Base-by-base conservation (phyloP, 1,284 basidiomycete species). In the Puccinia coronata region DNA sequence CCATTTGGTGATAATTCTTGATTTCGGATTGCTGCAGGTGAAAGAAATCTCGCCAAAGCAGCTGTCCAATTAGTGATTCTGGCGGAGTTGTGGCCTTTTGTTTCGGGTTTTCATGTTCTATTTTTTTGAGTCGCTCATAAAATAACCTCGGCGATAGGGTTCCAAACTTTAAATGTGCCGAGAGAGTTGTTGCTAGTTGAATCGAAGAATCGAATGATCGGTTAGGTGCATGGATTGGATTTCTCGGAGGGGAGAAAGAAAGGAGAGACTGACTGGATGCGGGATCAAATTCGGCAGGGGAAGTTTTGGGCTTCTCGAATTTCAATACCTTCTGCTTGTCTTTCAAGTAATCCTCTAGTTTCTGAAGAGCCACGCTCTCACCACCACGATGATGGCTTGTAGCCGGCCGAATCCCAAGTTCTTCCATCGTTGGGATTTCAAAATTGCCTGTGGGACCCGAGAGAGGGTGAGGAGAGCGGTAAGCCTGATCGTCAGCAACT, bases 301-400 rank as follows among this genome's bases (percentile, higher is more conserved):
- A 85, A 0, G 89, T 88, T 80, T 88, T 85, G 11, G 89, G 88
- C 84, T 90, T 90, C 36, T 87, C 87, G 84, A 90, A 89, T 23
- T 85, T 86, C 8, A 87, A 87, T 18, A 88, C 87, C 79, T 86
- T 85, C 31, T 84, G 83, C 36, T 83, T 83, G 80, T 88, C 86
- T 31, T 85, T 84, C 82, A 88, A 86, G 84, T 88, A 88, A 23
- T 83, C 84, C 20, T 84, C 84, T 43, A 88, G 86, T 31, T 87
- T 84, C 63, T 84, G 82, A 57, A 88, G 84, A 3, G 87, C 90
- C 82, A 87, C 85, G 28, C 84, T 85, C 82, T 89, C 89, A 8
- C 90, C 89, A 53, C 88, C 89, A 51, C 86, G 87, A 71, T 89
- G 88, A 47, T 86, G 85, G 53, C 87, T 88, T 25, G 88, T 87